Evolutionary conservation across 768 basidiomycete genomes (phyloP).

Genomic region (Artomyces pyxidatus): DNA sequence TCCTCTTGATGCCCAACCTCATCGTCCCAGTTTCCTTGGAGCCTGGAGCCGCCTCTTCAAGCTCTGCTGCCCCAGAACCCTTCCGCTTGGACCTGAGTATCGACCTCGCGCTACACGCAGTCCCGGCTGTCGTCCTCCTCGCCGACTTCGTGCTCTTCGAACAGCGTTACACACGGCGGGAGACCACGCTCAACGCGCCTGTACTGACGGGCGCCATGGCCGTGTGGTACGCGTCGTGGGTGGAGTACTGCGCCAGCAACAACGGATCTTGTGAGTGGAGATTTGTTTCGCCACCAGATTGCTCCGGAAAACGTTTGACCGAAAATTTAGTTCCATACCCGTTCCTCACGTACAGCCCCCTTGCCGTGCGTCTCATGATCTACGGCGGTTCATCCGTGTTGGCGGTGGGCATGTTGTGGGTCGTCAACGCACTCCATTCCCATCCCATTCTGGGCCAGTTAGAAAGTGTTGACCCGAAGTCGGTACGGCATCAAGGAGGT

Average conservation of each 20-base stretch:
- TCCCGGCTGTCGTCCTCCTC: constrained; percentile 48
- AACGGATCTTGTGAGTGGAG: constrained; percentile 52
- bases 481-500: too few species aligned
- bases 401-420: constrained; percentile 47
- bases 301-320: not conserved
- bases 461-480: too few species aligned
- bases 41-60: constrained; percentile 23
- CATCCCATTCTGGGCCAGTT: not conserved
- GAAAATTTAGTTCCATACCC: constrained; percentile 65
- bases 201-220: constrained; percentile 24
- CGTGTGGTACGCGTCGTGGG: constrained; percentile 51
- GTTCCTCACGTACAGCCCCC: constrained; percentile 58
- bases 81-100: constrained; percentile 37
- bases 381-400: constrained; percentile 46
- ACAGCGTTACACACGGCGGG: constrained; percentile 35
- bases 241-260: constrained; percentile 55
- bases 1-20: constrained; percentile 45
- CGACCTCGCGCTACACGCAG: constrained; percentile 61
- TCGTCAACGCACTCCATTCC: constrained; percentile 51
- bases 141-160: constrained; percentile 67
- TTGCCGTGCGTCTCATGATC: constrained; percentile 45
- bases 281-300: not conserved
- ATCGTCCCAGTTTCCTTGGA: constrained; percentile 34
- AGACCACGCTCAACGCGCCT: constrained; percentile 27
- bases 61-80: constrained; percentile 31